phyloP scores from a whole-genome alignment of 2,329 filamentous ascomycete genomes.

The Sclerotinia borealis region DNA sequence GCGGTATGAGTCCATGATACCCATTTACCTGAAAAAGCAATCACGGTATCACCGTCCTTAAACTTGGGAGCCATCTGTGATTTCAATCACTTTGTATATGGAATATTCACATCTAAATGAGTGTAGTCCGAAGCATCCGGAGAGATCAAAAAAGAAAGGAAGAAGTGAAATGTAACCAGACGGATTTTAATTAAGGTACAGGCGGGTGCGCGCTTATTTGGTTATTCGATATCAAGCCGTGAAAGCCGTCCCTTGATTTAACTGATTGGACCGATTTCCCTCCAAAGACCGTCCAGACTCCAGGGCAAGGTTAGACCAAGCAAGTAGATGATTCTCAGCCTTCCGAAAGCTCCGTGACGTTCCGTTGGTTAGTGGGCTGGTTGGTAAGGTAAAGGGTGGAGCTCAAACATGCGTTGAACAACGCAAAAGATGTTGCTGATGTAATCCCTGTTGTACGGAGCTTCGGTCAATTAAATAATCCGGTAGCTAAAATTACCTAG shows the following conservation, averaged over 20 bases:
- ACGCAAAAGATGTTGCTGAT: neutral
- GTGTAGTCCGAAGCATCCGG: constrained; percentile 25
- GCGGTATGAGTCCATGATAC: constrained; percentile 82
- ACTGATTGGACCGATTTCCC: neutral
- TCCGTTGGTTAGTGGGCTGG: neutral
- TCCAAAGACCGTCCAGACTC: neutral
- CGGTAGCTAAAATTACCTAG: accelerated
- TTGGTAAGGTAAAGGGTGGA: neutral
- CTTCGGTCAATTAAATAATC: neutral
- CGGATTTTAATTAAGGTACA: constrained; percentile 5
- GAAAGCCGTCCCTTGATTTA: too few species aligned
- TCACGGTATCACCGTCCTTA: constrained; percentile 56
- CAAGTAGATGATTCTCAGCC: constrained; percentile 2
- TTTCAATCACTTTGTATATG: constrained; percentile 11
- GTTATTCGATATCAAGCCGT: neutral
- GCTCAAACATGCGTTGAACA: too few species aligned
- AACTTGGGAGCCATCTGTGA: constrained; percentile 44
- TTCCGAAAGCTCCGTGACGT: neutral
- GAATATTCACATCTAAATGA: constrained; percentile 29
- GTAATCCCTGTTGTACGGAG: neutral
- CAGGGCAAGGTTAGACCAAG: neutral
- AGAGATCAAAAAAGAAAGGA: constrained; percentile 11
- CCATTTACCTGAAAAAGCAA: constrained; percentile 78
- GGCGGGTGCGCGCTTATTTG: neutral
- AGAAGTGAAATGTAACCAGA: neutral